Evolutionary conservation across 2,329 filamentous ascomycete species (phyloP), one percentile per base, ranked within the genome.

Genomic region (Aspergillus hortae): DNA sequence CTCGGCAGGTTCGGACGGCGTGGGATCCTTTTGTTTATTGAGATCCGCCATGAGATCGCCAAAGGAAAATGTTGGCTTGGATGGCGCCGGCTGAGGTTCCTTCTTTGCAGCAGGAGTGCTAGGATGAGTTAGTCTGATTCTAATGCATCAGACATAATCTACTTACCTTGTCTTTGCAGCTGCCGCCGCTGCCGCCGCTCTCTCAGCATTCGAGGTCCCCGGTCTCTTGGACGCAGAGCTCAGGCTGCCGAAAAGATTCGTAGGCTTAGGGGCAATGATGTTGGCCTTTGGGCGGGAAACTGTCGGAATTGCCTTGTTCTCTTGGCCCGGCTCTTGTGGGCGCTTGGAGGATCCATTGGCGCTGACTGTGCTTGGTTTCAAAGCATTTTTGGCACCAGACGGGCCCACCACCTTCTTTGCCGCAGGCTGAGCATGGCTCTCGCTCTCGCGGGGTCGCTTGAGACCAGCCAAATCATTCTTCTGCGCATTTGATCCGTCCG

Each of bases 11-110:
- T 84, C 82, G 11, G 67, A 67, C 6, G 76, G 69, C 54, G 75
- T 73, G 45, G 78, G 69, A 51, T 82, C 77, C 58, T 84, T 84
- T 5, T 80, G 79, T 59, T 84, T 84, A 45, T 77, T 73, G 45
- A 79, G 68, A 56, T 75, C 74, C n/a, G 75, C 74, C 67, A 79
- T 71, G 11, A 76, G 67, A 49, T 77, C 75, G 41, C 75, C 71
- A 58, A 79, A 77, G 4, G 77, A 79, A 51, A 78, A 78, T 1
- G 72, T 59, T 4, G 74, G 72, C 48, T 74, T 72, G 0, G 72
- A 58, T 15, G 70, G 59, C 1, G 65, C 56, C 2, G 69, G 47
- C 11, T 65, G 61, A 10, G 67, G 63, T 12, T 74, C 67, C 49
- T 72, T 72, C 52, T 68, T 69, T 30, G 70, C 65, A 2, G 63